Conservation (phyloP, 805 yeast species). For the Babjeviella inositovora region DNA sequence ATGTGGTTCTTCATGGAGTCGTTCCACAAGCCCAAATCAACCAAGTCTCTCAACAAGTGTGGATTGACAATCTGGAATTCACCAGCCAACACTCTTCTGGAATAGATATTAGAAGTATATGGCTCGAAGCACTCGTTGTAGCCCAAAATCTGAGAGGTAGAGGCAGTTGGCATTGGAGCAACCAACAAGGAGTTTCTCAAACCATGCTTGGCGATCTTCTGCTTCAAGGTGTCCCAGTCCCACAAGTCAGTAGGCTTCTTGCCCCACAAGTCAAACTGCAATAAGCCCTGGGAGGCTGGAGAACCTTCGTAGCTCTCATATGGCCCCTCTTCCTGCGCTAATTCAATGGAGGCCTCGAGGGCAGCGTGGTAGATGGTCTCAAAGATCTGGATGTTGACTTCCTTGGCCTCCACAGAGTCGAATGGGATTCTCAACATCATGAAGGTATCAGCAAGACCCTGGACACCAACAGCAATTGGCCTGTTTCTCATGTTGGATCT, state of each 20-base stretch:
- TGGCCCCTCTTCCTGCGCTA: constrained; percentile 31
- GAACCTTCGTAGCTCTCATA: constrained; percentile 37
- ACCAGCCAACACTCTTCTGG: constrained; percentile 48
- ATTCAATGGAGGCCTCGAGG: constrained; percentile 37
- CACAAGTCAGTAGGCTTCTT: constrained; percentile 40
- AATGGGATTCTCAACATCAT: constrained; percentile 39
- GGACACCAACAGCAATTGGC: constrained; percentile 51
- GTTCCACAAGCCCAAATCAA: constrained; percentile 41
- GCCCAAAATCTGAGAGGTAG: constrained; percentile 47
- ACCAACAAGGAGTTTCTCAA: constrained; percentile 42
- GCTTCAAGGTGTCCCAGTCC: constrained; percentile 43
- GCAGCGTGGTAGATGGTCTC: constrained; percentile 49
- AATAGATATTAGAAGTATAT: constrained; percentile 43
- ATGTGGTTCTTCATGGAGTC: constrained; percentile 40
- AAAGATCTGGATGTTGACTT: constrained; percentile 40
- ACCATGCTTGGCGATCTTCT: constrained; percentile 28
- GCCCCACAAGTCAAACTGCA: constrained; percentile 44
- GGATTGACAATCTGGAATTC: constrained; percentile 52
- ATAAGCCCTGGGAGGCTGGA: constrained; percentile 40
- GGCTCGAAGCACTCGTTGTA: constrained; percentile 51
- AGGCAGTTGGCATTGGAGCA: constrained; percentile 58
- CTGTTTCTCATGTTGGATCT: constrained; percentile 39
- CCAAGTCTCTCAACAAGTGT: constrained; percentile 38
- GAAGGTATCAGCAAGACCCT: constrained; percentile 45
- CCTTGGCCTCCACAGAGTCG: constrained; percentile 39